Conservation (phyloP, 2,329 filamentous ascomycete genomes). For the Apiospora sp. region DNA sequence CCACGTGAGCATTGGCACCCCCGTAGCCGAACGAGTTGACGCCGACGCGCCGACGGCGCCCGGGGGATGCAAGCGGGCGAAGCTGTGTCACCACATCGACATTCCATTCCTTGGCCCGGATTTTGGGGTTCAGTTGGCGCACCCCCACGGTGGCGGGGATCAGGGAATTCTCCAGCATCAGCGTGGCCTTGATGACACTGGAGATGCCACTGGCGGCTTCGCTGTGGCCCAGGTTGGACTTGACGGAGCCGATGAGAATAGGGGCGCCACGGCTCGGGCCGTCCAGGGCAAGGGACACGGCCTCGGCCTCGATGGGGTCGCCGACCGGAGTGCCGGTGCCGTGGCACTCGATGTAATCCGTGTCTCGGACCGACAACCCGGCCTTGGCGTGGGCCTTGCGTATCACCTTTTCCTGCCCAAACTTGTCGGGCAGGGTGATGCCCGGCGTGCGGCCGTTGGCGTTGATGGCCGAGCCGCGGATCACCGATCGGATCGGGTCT, state of each 20-base stretch:
- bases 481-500: conserved; percentile 43
- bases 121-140: too few species aligned
- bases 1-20: conserved; percentile 33
- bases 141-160: too few species aligned
- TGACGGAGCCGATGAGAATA: conserved; percentile 43
- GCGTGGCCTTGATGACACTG: too few species aligned
- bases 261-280: too few species aligned
- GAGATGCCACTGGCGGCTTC: too few species aligned
- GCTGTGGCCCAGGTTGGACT: too few species aligned
- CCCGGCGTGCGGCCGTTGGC: conserved; percentile 32
- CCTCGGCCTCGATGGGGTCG: conserved; percentile 46
- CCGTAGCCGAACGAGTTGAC: conserved; percentile 47
- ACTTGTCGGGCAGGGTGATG: conserved; percentile 32
- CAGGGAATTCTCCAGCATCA: too few species aligned
- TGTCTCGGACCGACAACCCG: conserved; percentile 11
- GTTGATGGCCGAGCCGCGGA: conserved; percentile 34
- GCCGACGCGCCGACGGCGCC: conserved; percentile 28
- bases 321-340: conserved; percentile 47
- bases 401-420: conserved; percentile 38
- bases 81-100: too few species aligned
- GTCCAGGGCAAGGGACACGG: too few species aligned
- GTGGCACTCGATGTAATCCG: conserved; percentile 36
- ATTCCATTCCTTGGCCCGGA: too few species aligned
- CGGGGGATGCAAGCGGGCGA: too few species aligned
- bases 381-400: conserved; percentile 34